phyloP scores from a whole-genome alignment of 78 protist species.

The Speleostelium caveatum region DNA sequence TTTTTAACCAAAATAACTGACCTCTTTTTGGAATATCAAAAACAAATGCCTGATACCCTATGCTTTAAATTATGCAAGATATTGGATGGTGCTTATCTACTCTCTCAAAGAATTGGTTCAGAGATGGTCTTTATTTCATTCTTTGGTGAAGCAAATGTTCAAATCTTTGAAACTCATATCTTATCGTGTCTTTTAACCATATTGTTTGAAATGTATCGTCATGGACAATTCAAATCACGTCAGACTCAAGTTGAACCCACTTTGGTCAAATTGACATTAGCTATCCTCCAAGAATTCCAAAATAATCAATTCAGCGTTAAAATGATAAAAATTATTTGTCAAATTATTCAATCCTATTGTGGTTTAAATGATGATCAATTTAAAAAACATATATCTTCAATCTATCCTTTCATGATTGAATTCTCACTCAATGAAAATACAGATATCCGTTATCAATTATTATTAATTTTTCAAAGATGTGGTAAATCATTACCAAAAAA shows the following conservation, averaged over 20 bases:
- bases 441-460: slow-evolving; percentile 17
- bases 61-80: slow-evolving; percentile 11
- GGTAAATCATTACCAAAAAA: slow-evolving; percentile 9
- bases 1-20: slow-evolving; percentile 13
- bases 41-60: slow-evolving; percentile 4
- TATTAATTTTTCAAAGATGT: slow-evolving; percentile 18
- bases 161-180: slow-evolving; percentile 18
- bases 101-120: slow-evolving; percentile 2
- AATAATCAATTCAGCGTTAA: neutral
- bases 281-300: neutral
- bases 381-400: slow-evolving; percentile 17
- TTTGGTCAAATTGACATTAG: slow-evolving; percentile 3
- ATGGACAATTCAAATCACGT: neutral
- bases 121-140: slow-evolving; percentile 7
- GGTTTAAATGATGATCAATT: slow-evolving; percentile 33
- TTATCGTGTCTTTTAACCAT: slow-evolving; percentile 17
- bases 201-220: slow-evolving; percentile 32
- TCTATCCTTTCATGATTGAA: slow-evolving; percentile 30
- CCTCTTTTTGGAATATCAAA: slow-evolving; percentile 11
- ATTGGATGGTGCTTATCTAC: slow-evolving; percentile 3
- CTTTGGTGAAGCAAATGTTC: slow-evolving; percentile 22
- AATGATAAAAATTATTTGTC: slow-evolving; percentile 46
- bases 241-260: neutral
- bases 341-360: slow-evolving; percentile 16
- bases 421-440: slow-evolving; percentile 30